Percentiles rank a stretch among this genome's conserved stretches.
Conservation (phyloP, 192 early-diverging fungal genomes). For the Coemansia sp. region DNA sequence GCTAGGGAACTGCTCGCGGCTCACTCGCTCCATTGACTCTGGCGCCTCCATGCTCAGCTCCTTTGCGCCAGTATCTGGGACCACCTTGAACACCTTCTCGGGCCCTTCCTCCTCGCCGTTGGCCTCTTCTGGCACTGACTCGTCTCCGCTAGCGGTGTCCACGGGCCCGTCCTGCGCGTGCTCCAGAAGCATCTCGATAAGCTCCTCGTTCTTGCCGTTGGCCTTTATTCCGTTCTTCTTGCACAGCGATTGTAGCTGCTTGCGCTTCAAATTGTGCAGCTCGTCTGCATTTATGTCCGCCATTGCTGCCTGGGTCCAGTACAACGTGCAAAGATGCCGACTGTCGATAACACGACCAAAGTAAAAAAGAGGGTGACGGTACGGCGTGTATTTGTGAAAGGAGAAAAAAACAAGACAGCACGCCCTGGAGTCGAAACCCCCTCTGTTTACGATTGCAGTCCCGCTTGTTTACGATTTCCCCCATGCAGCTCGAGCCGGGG, state of each 20-base stretch:
- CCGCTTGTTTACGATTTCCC: background rate
- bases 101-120: background rate
- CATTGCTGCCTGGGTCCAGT: background rate
- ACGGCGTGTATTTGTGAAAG: too few relatives aligned
- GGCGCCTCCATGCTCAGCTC: conserved; percentile 11
- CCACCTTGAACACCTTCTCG: conserved; percentile 18
- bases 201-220: conserved; percentile 41
- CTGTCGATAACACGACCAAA: too few relatives aligned
- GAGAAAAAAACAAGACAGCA: too few relatives aligned
- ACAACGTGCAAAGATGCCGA: background rate
- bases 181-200: conserved; percentile 22
- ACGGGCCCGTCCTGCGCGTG: background rate
- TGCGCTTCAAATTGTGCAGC: conserved; percentile 30
- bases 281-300: conserved; percentile 22
- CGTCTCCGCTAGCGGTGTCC: conserved; percentile 3
- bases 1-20: conserved; percentile 8
- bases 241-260: conserved; percentile 43
- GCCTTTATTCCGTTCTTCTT: conserved; percentile 42
- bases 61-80: conserved; percentile 1
- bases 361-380: too few relatives aligned
- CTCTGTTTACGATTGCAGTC: background rate
- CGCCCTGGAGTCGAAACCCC: too few relatives aligned
- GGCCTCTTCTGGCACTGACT: background rate
- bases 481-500: conserved; percentile 4
- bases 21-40: conserved; percentile 3